Evolutionary conservation across 2,329 filamentous ascomycete genomes (phyloP), one percentile per base, ranked within the genome.

Genomic region (Aspergillus sp.): DNA sequence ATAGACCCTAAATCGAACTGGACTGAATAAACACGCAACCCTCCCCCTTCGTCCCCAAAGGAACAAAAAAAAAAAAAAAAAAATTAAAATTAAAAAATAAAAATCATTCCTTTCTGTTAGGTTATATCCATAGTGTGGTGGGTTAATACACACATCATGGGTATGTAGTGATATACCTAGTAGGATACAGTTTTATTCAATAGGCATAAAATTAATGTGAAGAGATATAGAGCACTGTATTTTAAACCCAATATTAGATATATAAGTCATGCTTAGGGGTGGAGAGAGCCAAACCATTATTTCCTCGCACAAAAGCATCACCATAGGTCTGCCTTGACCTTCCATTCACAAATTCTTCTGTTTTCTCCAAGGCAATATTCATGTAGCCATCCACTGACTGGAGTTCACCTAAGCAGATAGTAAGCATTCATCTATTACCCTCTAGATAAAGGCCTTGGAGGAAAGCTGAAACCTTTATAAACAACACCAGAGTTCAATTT

Each of bases 311-410:
- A 66, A 97, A 97, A 5, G 91, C 89, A 74, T 97, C 91, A 6
- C 91, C 91, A 65, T 95, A 96, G 43, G 81, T 86, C 59, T 88
- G 80, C 58, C 86, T 80, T 69, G 91, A 82, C 52, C 83, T 80
- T 34, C 90, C 91, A 61, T 95, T 86, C 55, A 96, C 86, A 57
- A 85, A 90, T 71, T 98, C 93, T 53, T 88, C 85, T 13, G 90
- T 95, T 72, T 95, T 93, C 69, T 98, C 93, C 28, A 98, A 80
- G 9, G 93, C 91, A 65, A 98, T 96, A 72, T 98, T 98, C 93
- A 98, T 98, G 72, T 97, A 98, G 41, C 93, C 93, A 68, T 98
- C 93, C 39, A 98, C 91, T 1, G 90, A 95, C 66, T 97, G 90
- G 32, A 97, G 79, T 66, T 96, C 90, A 56, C 93, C 91, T 96